Conservation (phyloP, 225 moss, liverwort and hornwort species). For the Marchantia polymorpha region DNA sequence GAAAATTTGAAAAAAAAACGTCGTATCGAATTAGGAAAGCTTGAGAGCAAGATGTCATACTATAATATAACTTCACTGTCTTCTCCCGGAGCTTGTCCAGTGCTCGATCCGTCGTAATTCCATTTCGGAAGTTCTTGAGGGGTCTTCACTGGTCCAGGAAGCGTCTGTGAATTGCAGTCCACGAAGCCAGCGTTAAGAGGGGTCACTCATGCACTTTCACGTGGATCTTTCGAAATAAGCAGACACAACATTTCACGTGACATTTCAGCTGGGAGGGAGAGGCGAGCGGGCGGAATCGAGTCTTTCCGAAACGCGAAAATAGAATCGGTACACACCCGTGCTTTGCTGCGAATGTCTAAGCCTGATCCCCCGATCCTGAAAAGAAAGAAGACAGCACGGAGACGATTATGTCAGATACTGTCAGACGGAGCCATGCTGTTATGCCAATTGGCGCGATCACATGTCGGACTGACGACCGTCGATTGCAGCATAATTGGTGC, state of each 20-base stretch:
- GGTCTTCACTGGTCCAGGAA: slow-evolving; percentile 29
- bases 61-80: slow-evolving; percentile 53
- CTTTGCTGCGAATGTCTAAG: slow-evolving; percentile 36
- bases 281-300: too few relatives aligned
- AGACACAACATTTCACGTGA: background rate
- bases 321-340: slow-evolving; percentile 20
- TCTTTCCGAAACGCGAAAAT: background rate
- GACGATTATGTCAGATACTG: slow-evolving; percentile 6
- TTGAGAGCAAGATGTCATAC: slow-evolving; percentile 22
- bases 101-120: slow-evolving; percentile 58
- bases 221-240: background rate
- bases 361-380: slow-evolving; percentile 36
- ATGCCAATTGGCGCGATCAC: background rate
- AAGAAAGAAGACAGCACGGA: background rate
- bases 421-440: background rate
- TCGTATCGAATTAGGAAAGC: background rate
- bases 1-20: background rate
- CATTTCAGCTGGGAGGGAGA: background rate
- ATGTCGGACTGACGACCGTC: background rate
- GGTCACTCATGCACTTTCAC: background rate
- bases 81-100: slow-evolving; percentile 47
- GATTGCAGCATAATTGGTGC: background rate
- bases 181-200: background rate
- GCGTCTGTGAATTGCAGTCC: slow-evolving; percentile 30
- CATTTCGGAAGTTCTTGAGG: slow-evolving; percentile 46